phyloP scores from a whole-genome alignment of 2,329 filamentous ascomycete species.

The Aspergillus fumigatiaffinis region DNA sequence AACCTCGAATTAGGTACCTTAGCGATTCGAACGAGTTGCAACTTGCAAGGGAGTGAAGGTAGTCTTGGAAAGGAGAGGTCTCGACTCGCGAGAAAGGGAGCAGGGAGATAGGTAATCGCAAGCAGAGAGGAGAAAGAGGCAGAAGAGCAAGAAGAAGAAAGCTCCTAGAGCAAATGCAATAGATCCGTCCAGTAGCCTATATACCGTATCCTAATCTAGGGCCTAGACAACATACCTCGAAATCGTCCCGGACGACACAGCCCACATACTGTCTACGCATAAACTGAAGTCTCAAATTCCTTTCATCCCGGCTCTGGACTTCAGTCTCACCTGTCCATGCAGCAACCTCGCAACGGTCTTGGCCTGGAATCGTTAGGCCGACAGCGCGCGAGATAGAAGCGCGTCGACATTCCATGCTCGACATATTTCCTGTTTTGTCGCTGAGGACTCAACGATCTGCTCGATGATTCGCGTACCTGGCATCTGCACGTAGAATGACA shows the following conservation, averaged over 20 bases:
- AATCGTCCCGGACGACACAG: background rate
- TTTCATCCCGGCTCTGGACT: background rate
- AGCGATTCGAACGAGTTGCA: background rate
- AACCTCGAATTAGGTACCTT: background rate
- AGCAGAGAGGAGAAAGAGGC: background rate
- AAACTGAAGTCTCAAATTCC: background rate
- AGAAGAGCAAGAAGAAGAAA: background rate
- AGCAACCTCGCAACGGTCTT: background rate
- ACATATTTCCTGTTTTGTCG: background rate
- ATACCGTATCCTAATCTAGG: background rate
- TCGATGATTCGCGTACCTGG: background rate
- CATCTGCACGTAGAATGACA: background rate
- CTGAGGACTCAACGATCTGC: background rate
- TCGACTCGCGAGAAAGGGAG: background rate
- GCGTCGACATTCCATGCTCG: background rate
- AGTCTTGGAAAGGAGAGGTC: background rate
- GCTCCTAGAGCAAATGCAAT: background rate
- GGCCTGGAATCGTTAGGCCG: background rate
- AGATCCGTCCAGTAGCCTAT: background rate
- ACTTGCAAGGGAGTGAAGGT: too few relatives aligned
- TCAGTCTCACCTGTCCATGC: background rate
- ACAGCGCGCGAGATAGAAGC: background rate
- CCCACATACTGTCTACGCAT: background rate
- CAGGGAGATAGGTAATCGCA: background rate
- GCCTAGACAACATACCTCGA: background rate